Evolutionary conservation across 495 filamentous ascomycete species (phyloP).

Genomic region (Sabuloglossum arenarium): DNA sequence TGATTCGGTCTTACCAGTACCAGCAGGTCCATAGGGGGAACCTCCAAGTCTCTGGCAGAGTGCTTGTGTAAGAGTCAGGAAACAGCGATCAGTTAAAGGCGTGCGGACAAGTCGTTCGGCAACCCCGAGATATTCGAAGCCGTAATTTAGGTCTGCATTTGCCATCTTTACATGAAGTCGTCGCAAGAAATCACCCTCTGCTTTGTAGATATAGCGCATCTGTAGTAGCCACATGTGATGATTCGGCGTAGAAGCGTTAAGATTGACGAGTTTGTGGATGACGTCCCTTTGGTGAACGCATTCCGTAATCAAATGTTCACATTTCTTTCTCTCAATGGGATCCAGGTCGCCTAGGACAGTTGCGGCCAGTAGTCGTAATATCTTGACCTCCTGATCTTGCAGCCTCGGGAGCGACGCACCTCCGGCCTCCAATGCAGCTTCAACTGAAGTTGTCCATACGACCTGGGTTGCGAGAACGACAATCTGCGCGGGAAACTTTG

Average conservation of each 20-base stretch:
- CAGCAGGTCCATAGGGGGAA: slow-evolving; percentile 91
- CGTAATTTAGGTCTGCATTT: slow-evolving; percentile 85
- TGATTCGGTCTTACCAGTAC: slow-evolving; percentile 98
- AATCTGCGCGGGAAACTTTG: slow-evolving; percentile 74
- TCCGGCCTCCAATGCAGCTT: slow-evolving; percentile 47
- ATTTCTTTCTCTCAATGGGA: slow-evolving; percentile 74
- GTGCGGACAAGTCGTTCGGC: slow-evolving; percentile 90
- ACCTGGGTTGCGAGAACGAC: slow-evolving; percentile 90
- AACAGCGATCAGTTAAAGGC: slow-evolving; percentile 91
- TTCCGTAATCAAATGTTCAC: slow-evolving; percentile 95
- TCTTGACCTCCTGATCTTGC: slow-evolving; percentile 52
- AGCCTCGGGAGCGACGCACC: slow-evolving; percentile 43
- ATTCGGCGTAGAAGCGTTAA: slow-evolving; percentile 50
- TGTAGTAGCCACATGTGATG: slow-evolving; percentile 92
- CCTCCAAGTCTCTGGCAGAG: slow-evolving; percentile 87
- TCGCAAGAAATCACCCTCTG: slow-evolving; percentile 61
- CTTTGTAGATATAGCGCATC: slow-evolving; percentile 84
- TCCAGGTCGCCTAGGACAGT: slow-evolving; percentile 86
- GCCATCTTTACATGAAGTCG: slow-evolving; percentile 89
- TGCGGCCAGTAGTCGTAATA: slow-evolving; percentile 63
- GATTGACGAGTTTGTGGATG: slow-evolving; percentile 59
- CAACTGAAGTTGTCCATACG: slow-evolving; percentile 76
- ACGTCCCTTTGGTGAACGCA: slow-evolving; percentile 92
- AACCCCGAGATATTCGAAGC: slow-evolving; percentile 94
- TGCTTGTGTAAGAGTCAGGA: slow-evolving; percentile 90